A percentile compares a stretch with the other conserved stretches of the same genome.
Evolutionary conservation across 2,329 filamentous ascomycete species (phyloP).

Genomic region (Apiospora pterosperma): DNA sequence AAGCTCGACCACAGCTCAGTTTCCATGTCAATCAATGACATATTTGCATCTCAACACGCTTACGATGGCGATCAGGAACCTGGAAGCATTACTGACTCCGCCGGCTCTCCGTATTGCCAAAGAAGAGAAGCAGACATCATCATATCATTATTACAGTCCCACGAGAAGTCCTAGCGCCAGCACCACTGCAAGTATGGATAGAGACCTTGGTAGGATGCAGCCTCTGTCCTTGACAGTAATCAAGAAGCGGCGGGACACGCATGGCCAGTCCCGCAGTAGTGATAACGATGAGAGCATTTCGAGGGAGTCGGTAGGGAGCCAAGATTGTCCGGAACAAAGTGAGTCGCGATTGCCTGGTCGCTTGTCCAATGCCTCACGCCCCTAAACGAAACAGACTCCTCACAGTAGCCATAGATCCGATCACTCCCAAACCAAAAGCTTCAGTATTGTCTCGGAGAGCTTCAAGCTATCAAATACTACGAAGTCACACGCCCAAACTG

Average conservation of each 20-base stretch:
- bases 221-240: constrained; percentile 20
- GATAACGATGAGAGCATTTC: constrained; percentile 3
- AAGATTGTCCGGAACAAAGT: neutral
- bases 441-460: constrained; percentile 11
- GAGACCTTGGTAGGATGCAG: neutral
- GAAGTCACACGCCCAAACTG: constrained; percentile 14
- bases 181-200: neutral
- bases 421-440: constrained; percentile 10
- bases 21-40: neutral
- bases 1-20: neutral
- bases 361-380: neutral
- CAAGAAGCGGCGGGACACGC: constrained; percentile 15
- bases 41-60: neutral
- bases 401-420: neutral
- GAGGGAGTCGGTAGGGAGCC: neutral
- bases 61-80: neutral
- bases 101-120: neutral
- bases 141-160: neutral
- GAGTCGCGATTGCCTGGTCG: neutral
- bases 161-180: neutral
- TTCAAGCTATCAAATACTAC: constrained; percentile 13
- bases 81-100: neutral
- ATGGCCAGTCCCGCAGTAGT: constrained; percentile 10
- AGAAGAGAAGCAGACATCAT: neutral
- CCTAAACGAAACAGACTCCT: neutral